Percentiles rank a stretch among this genome's conserved stretches.
Evolutionary conservation across 2,329 filamentous ascomycete genomes (phyloP).

Genomic region (Septoria linicola): DNA sequence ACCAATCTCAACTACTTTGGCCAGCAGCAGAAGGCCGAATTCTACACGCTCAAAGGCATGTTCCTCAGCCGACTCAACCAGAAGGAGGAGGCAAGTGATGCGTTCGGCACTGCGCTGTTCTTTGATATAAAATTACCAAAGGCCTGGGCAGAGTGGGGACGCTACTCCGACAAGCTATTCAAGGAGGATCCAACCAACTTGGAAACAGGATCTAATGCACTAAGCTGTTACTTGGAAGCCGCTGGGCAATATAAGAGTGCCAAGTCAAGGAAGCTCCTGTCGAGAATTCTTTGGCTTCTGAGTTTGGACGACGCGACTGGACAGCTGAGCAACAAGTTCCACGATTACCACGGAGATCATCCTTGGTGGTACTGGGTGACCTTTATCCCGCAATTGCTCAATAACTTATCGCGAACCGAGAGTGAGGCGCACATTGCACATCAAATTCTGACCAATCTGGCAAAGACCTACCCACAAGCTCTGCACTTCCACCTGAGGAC

Average conservation of each 20-base stretch:
- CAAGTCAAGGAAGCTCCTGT: constrained; percentile 90
- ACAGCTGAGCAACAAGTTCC: constrained; percentile 79
- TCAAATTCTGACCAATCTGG: constrained; percentile 84
- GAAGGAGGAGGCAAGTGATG: constrained; percentile 86
- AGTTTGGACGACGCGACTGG: constrained; percentile 89
- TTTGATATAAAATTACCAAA: constrained; percentile 95
- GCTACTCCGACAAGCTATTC: constrained; percentile 95
- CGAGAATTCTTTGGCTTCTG: constrained; percentile 90
- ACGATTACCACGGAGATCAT: constrained; percentile 95
- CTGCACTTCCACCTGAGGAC: constrained; percentile 95
- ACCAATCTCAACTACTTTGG: constrained; percentile 99
- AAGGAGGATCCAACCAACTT: constrained; percentile 83
- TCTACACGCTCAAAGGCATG: constrained; percentile 99
- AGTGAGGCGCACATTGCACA: constrained; percentile 80
- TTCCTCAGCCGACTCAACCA: constrained; percentile 92
- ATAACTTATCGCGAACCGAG: constrained; percentile 77
- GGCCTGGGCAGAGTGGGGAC: constrained; percentile 98
- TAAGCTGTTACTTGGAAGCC: constrained; percentile 94
- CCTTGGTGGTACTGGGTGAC: constrained; percentile 99
- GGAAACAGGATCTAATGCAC: constrained; percentile 80
- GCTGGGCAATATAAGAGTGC: constrained; percentile 95
- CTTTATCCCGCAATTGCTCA: constrained; percentile 93
- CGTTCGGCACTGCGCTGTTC: constrained; percentile 91
- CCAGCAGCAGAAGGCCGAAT: constrained; percentile 92
- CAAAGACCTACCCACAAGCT: constrained; percentile 90